These are phyloP conservation scores for Solanum sitiens DNA, from an alignment of 257 asterid species.

Conservation along the genomic window DNA sequence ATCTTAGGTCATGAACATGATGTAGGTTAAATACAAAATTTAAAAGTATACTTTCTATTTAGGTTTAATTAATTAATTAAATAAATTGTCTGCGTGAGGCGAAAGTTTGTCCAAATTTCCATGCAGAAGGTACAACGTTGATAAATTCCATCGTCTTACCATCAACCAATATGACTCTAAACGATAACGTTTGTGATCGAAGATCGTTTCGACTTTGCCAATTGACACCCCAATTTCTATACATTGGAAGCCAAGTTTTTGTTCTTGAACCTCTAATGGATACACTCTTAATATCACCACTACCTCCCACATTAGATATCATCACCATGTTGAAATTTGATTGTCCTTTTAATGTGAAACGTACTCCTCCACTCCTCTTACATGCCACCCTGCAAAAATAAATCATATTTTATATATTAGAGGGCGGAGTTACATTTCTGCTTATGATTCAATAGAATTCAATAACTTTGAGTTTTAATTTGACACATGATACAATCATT, in stretches of 20 bases:
- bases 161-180: conserved; percentile 28
- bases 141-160: conserved; percentile 26
- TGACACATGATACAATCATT: neutral
- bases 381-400: conserved; percentile 39
- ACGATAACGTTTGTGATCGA: conserved; percentile 45
- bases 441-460: neutral
- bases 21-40: neutral
- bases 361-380: conserved; percentile 53
- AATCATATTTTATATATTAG: neutral
- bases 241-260: conserved; percentile 38
- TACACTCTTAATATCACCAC: conserved; percentile 43
- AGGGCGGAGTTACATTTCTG: neutral
- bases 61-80: neutral
- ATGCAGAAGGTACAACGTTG: conserved; percentile 49
- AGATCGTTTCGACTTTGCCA: conserved; percentile 47
- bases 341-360: conserved; percentile 59
- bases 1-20: neutral
- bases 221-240: conserved; percentile 66
- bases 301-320: conserved; percentile 61
- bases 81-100: conserved; percentile 40
- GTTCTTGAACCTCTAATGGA: conserved; percentile 48
- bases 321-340: conserved; percentile 53
- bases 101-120: conserved; percentile 69
- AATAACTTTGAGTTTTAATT: neutral
- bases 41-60: neutral